phyloP scores from a whole-genome alignment of 768 basidiomycete genomes.

The Boletellus ananas region DNA sequence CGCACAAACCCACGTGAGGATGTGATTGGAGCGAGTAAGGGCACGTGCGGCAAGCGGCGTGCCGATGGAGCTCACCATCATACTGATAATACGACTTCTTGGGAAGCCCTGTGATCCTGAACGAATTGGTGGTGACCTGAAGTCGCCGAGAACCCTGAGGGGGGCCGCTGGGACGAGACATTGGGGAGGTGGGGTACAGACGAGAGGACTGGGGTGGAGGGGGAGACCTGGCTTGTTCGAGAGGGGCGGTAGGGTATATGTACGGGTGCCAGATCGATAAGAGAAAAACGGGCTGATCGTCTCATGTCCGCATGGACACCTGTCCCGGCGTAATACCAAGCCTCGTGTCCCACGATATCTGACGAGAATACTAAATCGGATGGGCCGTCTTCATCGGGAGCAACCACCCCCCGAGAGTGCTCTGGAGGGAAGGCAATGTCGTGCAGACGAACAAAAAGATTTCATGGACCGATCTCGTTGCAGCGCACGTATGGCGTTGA shows the following conservation, averaged over 20 bases:
- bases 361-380: slow-evolving; percentile 17
- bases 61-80: slow-evolving; percentile 25
- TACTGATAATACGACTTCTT: slow-evolving; percentile 28
- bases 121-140: slow-evolving; percentile 34
- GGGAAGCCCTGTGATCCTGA: slow-evolving; percentile 28
- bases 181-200: slow-evolving; percentile 9
- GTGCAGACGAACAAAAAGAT: slow-evolving; percentile 4
- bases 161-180: slow-evolving; percentile 21
- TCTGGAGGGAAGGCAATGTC: slow-evolving; percentile 3
- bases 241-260: slow-evolving; percentile 1
- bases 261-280: slow-evolving; percentile 25
- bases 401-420: neutral
- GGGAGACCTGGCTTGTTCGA: neutral
- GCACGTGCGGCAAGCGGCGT: slow-evolving; percentile 1
- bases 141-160: slow-evolving; percentile 14
- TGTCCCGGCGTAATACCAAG: neutral
- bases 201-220: neutral
- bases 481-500: neutral
- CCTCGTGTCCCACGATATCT: neutral
- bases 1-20: neutral
- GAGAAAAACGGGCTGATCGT: slow-evolving; percentile 10
- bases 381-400: slow-evolving; percentile 10
- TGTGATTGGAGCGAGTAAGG: slow-evolving; percentile 5
- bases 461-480: too few species aligned
- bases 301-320: neutral